Base-by-base conservation (phyloP, 1,284 basidiomycete species). In the Malassezia sp. region DNA sequence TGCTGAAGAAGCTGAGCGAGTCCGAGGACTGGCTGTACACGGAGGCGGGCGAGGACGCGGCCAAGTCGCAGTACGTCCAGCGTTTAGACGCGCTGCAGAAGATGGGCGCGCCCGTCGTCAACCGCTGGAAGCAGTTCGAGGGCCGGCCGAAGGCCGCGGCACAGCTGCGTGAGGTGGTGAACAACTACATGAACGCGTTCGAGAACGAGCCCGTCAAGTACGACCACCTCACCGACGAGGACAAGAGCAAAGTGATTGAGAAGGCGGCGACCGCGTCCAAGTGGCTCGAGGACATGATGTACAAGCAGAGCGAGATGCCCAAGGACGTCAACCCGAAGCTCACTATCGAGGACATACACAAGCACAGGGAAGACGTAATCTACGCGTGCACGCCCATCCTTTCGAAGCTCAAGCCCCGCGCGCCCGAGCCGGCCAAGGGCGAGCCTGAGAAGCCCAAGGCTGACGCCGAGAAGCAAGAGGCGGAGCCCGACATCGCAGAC, bases 21-120 rank as follows among this genome's bases (percentile, higher is more conserved):
- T 52, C 61, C 38, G 66, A 69, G 56, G 66, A 69, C 52, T 69
- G 66, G 66, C 57, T 69, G 21, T 69, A 69, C 61, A 58, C 61
- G 23, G 66, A 69, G 21, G 64, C 67, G 43, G 66, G 66, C 33
- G 66, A 69, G 49, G 66, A 69, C 30, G 66, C 66, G 20, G 56
- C 48, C 29, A 69, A 69, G 61, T 63, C 61, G 33, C 57, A 58
- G 12, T 69, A 69, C 54, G 61, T 63, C 22, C 51, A 53, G 38
- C 54, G 62, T 32, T 57, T 69, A 33, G 64, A 60, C 14, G 38
- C 45, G 36, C 56, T 69, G 11, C 58, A 61, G 35, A 67, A 67
- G 54, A 54, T 66, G 15, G 66, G 64, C 27, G 56, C 52, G 21
- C 64, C 64, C n/a, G 61, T 69, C 43, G 49, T 53, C 26, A 54